phyloP scores from a whole-genome alignment of 2,329 filamentous ascomycete genomes.

The Colletotrichum eleusines region DNA sequence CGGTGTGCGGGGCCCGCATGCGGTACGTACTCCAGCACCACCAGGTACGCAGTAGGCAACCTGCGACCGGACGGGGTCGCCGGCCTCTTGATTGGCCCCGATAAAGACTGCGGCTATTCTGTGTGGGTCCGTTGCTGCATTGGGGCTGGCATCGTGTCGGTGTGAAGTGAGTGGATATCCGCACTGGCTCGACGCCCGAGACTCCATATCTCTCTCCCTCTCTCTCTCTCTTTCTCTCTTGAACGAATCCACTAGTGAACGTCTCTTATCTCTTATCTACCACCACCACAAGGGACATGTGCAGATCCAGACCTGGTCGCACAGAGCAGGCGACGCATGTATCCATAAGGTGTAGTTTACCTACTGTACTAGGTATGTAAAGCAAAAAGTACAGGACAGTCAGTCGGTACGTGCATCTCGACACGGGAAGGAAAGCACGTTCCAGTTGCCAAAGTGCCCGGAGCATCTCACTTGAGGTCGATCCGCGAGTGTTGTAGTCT shows the following conservation, averaged over 20 bases:
- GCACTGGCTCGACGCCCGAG: slow-evolving; percentile 23
- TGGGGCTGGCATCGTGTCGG: slow-evolving; percentile 15
- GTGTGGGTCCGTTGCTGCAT: not conserved
- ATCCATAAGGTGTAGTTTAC: too few relatives aligned
- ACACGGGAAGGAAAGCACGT: slow-evolving; percentile 7
- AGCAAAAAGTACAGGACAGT: too few relatives aligned
- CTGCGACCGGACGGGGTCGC: not conserved
- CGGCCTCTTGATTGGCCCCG: slow-evolving; percentile 19
- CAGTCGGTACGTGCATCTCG: not conserved
- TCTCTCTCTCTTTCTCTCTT: too few relatives aligned
- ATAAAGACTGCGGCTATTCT: slow-evolving; percentile 1
- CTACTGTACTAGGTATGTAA: too few relatives aligned
- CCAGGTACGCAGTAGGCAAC: not conserved
- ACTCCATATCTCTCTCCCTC: not conserved
- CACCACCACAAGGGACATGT: not conserved
- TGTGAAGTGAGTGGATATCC: slow-evolving; percentile 21
- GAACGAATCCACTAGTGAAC: not conserved
- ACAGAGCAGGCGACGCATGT: not conserved
- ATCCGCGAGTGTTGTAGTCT: too few relatives aligned
- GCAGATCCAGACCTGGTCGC: slow-evolving; percentile 29
- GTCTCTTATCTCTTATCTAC: slow-evolving; percentile 2
- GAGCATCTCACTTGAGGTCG: too few relatives aligned
- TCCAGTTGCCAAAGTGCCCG: too few relatives aligned
- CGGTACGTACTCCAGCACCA: not conserved
- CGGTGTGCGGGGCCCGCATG: not conserved